Percentiles rank a stretch among this genome's conserved stretches.
Evolutionary conservation across 495 filamentous ascomycete species (phyloP).

Genomic region (Aspergillus conjunctus): DNA sequence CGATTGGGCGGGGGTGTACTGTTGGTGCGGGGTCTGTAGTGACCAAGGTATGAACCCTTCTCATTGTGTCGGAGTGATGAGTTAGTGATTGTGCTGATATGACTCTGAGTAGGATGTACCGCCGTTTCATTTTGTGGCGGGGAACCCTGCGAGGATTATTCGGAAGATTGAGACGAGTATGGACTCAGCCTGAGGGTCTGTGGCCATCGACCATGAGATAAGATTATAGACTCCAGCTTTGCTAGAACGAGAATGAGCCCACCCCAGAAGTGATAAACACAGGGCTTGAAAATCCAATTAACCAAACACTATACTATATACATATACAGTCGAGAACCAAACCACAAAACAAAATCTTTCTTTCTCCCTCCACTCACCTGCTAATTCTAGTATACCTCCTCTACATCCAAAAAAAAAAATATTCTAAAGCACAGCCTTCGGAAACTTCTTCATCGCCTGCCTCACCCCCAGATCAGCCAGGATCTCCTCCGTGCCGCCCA

Average conservation of each 20-base stretch:
- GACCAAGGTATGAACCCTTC: constrained; percentile 60
- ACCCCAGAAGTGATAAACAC: neutral
- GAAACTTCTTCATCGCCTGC: constrained; percentile 80
- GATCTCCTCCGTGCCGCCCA: constrained; percentile 85
- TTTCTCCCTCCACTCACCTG: no score
- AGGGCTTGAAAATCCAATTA: neutral
- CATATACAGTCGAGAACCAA: neutral
- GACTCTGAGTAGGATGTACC: constrained; percentile 58
- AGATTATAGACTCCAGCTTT: neutral
- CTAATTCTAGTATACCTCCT: neutral
- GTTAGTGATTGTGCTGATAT: no score
- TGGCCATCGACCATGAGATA: neutral
- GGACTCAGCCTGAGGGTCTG: constrained; percentile 20
- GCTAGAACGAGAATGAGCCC: no score
- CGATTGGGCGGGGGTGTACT: constrained; percentile 67
- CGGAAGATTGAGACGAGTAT: constrained; percentile 44
- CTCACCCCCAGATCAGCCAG: constrained; percentile 79
- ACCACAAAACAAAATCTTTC: constrained; percentile 1
- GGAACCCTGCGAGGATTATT: constrained; percentile 65
- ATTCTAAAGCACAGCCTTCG: constrained; percentile 74
- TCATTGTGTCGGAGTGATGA: no score
- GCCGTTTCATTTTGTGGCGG: constrained; percentile 57
- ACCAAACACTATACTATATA: neutral
- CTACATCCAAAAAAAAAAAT: neutral
- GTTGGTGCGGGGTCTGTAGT: constrained; percentile 82